Evolutionary conservation across 73 alveolate species (phyloP), one percentile per base, ranked within the genome.

Genomic region (Paramecium sonneborni): DNA sequence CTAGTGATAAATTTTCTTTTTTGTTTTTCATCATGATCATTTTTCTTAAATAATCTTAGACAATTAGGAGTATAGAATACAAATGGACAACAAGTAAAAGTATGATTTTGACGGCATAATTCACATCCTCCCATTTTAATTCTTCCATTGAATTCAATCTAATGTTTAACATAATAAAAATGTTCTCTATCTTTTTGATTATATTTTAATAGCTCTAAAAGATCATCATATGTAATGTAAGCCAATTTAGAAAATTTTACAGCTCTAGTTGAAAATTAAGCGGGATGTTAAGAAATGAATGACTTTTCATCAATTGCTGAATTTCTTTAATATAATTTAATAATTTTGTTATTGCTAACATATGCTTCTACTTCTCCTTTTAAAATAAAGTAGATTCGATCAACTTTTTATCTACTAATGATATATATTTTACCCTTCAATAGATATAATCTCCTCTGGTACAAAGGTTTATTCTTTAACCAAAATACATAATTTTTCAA

Each of bases 281-380:
- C 90, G 3, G 69, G 69, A 38, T 79, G 69, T 28, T 79, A 43
- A 38, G 90, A 79, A 20, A 79, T 79, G 9, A 79, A 79, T 0
- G 46, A 43, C 34, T 79, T 79, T 24, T 79, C 90, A 43, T 79
- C 55, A 3, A 79, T 79, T 7, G 72, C 69, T 43, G 15, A 39
- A 30, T 26, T 46, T 41, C 74, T 0, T 14, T 44, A 52, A 46
- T 43, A 79, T 38, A 18, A 18, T 79, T 79, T 79, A 24, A 79
- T 44, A 5, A 79, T 44, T 79, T 79, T 79, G 21, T 79, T 38
- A 21, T 79, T 39, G 21, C 74, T 79, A 18, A 79, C 41, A 46
- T 24, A 79, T 0, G 90, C 90, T 46, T 79, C 90, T 14, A 79
- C 88, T 44, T 88, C 94, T 26, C 94, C 94, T 69, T 88, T 88